phyloP scores from a whole-genome alignment of 192 early-diverging fungal genomes.

The Mortierella claussenii region DNA sequence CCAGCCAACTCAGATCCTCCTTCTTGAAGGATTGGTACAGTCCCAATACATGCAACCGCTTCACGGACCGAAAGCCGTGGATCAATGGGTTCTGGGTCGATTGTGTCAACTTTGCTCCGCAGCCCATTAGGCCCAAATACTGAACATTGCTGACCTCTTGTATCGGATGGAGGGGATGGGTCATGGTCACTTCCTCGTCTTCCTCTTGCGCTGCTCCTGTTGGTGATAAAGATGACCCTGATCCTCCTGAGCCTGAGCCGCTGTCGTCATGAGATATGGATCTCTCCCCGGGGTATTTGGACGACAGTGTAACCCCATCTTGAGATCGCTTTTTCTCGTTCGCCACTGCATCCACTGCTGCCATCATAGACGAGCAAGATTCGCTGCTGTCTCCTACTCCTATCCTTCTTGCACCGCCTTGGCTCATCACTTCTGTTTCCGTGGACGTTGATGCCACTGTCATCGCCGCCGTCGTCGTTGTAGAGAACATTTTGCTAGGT shows the following conservation, averaged over 20 bases:
- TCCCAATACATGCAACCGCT: constrained; percentile 25
- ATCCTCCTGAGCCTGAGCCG: too few relatives aligned
- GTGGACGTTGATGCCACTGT: too few relatives aligned
- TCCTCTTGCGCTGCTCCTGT: too few relatives aligned
- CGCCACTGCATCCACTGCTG: background rate
- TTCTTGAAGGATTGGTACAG: constrained; percentile 42
- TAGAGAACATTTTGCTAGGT: background rate
- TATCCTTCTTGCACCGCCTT: too few relatives aligned
- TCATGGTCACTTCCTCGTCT: constrained; percentile 14
- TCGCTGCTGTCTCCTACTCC: too few relatives aligned
- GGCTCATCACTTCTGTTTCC: too few relatives aligned
- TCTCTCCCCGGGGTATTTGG: too few relatives aligned
- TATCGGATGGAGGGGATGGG: constrained; percentile 25
- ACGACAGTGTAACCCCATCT: background rate
- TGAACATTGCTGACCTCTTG: constrained; percentile 28
- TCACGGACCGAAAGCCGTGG: constrained; percentile 33
- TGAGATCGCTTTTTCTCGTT: constrained; percentile 3
- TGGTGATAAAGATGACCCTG: too few relatives aligned
- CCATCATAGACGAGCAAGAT: too few relatives aligned
- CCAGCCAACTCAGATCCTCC: constrained; percentile 40
- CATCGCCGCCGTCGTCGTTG: too few relatives aligned
- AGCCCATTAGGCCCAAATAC: constrained; percentile 45
- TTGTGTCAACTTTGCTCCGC: constrained; percentile 22
- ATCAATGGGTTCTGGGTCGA: constrained; percentile 8
- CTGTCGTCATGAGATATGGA: too few relatives aligned